Evolutionary conservation across 2,329 filamentous ascomycete genomes (phyloP).

Genomic region (Leptodontidium sp.): DNA sequence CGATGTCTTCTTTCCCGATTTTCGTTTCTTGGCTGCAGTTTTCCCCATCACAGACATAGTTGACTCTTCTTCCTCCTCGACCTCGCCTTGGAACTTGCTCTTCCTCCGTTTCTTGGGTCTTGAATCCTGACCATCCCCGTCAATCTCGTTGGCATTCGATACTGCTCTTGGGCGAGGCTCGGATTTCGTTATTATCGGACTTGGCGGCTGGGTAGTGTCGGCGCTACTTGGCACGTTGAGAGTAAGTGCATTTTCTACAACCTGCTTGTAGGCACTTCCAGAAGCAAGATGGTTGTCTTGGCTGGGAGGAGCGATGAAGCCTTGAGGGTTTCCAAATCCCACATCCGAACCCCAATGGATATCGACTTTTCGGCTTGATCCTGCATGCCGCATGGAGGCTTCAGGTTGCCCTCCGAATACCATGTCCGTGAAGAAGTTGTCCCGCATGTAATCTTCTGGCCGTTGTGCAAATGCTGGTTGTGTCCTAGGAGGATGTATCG

Average conservation of each 20-base stretch:
- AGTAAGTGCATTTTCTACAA: constrained; percentile 63
- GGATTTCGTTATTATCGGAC: constrained; percentile 52
- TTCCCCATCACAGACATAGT: constrained; percentile 46
- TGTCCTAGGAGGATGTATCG: constrained; percentile 32
- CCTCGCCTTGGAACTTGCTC: constrained; percentile 59
- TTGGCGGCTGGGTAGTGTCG: constrained; percentile 66
- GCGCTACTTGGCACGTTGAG: constrained; percentile 58
- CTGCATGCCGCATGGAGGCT: constrained; percentile 30
- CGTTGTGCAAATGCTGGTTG: constrained; percentile 30
- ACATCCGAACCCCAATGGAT: constrained; percentile 74
- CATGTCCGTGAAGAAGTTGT: constrained; percentile 41
- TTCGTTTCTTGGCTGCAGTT: constrained; percentile 45
- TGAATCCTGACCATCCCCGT: constrained; percentile 49
- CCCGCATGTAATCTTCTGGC: constrained; percentile 36
- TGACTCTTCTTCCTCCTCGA: constrained; percentile 50
- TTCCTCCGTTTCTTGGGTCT: constrained; percentile 62
- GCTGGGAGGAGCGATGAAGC: constrained; percentile 64
- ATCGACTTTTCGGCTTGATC: constrained; percentile 46
- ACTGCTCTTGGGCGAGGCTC: constrained; percentile 28
- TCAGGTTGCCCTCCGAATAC: constrained; percentile 39
- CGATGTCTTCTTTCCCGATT: constrained; percentile 41
- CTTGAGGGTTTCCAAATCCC: constrained; percentile 65
- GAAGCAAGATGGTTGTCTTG: constrained; percentile 66
- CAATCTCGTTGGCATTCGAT: constrained; percentile 33
- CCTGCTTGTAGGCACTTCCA: constrained; percentile 62